Evolutionary conservation across 345 rosid species (phyloP), one percentile per base, ranked within the genome.

Genomic region (Rhizophora mangle): DNA sequence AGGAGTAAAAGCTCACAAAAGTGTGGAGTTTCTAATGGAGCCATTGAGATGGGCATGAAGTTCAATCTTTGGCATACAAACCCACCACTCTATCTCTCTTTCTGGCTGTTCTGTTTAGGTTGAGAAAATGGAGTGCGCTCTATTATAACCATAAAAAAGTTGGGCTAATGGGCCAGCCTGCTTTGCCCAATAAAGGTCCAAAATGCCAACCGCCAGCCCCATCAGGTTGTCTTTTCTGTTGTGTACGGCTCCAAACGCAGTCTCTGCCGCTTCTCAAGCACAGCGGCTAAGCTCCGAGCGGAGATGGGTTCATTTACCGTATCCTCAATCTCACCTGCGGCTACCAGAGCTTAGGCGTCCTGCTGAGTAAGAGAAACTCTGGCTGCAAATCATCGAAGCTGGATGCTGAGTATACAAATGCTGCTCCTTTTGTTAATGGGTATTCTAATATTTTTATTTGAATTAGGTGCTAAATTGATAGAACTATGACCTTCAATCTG

Each of bases 11-110:
- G 52, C 69, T 79, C 79, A 95, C 98, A 90, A 78, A 68, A 95
- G 88, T 9, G 99, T 95, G 26, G 96, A 84, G 82, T 88, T 82
- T 72, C 99, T 83, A 72, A 95, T 81, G 72, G 96, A 95, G 73
- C 97, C 97, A 62, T 92, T 91, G 81, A 94, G 99, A 80, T 95
- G 99, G 72, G 99, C 99, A 69, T 95, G 97, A n/a, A 95, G 83
- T 78, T 95, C 97, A 73, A 95, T 66, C 82, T 95, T 95, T 43
- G 98, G 99, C 34, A 95, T 70, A 27, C 92, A 82, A 29, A 76
- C 59, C 61, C 81, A 82, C 88, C 91, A 82, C 76, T 87, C 92
- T 30, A 22, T 56, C 6, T 15, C 21, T 4, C 29, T 84, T 24
- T 72, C 68, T 56, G 37, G n/a, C 43, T 54, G 46, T 47, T 32